Evolutionary conservation across 129 eudicot species (phyloP).

Genomic region (Chrysanthemum makinoi): DNA sequence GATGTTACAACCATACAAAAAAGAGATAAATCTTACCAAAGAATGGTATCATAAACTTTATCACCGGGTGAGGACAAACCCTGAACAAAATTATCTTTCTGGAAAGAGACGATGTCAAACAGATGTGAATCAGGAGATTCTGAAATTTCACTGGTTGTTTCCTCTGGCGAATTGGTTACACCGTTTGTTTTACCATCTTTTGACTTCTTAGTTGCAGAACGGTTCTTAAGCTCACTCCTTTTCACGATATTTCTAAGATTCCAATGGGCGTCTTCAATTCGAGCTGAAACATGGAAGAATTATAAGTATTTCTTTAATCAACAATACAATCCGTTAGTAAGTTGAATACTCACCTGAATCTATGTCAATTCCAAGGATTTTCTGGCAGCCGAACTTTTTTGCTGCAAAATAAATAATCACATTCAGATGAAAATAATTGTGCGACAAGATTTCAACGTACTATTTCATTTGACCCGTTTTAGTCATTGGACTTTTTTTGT

Average conservation of each 20-base stretch:
- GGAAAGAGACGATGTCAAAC: slow-evolving; percentile 56
- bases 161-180: slow-evolving; percentile 21
- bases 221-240: slow-evolving; percentile 25
- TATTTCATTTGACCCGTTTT: too few species aligned
- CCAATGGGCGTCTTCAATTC: slow-evolving; percentile 78
- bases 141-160: slow-evolving; percentile 19
- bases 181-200: slow-evolving; percentile 26
- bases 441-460: too few species aligned
- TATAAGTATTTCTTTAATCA: not conserved
- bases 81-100: slow-evolving; percentile 63
- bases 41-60: slow-evolving; percentile 59
- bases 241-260: slow-evolving; percentile 51
- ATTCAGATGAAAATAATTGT: not conserved
- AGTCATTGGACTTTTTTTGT: too few species aligned
- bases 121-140: slow-evolving; percentile 34
- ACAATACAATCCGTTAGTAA: not conserved
- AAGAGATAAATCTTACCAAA: slow-evolving; percentile 54
- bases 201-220: slow-evolving; percentile 16
- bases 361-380: slow-evolving; percentile 88
- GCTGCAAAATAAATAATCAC: slow-evolving; percentile 49
- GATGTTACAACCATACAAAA: not conserved
- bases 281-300: slow-evolving; percentile 43
- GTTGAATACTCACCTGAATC: slow-evolving; percentile 58
- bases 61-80: slow-evolving; percentile 43
- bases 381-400: slow-evolving; percentile 67